phyloP scores from a whole-genome alignment of 129 eudicot species.

The Saussurea involucrata region DNA sequence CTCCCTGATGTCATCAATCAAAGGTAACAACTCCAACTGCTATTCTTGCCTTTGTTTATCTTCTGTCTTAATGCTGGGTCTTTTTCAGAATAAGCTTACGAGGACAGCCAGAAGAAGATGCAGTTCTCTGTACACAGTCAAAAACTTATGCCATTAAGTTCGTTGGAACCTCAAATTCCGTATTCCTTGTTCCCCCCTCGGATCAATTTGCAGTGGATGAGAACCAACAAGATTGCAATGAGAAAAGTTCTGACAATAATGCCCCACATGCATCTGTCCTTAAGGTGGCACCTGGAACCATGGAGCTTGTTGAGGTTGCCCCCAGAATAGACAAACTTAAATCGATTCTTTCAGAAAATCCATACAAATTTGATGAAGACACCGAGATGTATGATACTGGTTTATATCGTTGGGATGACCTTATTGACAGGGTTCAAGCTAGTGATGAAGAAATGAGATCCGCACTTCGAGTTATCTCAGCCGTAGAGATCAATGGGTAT shows the following conservation, averaged over 20 bases:
- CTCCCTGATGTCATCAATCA: slow-evolving; percentile 73
- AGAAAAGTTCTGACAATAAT: slow-evolving; percentile 13
- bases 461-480: slow-evolving; percentile 55
- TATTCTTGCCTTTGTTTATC: neutral
- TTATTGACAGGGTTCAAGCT: slow-evolving; percentile 74
- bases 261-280: slow-evolving; percentile 47
- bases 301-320: slow-evolving; percentile 91
- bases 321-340: slow-evolving; percentile 83
- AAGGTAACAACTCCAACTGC: slow-evolving; percentile 37
- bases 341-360: slow-evolving; percentile 59
- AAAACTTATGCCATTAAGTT: slow-evolving; percentile 84
- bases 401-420: slow-evolving; percentile 74
- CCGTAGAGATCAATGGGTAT: slow-evolving; percentile 76
- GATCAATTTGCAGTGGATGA: slow-evolving; percentile 28
- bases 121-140: slow-evolving; percentile 85
- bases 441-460: slow-evolving; percentile 72
- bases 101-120: slow-evolving; percentile 89
- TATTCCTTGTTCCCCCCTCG: slow-evolving; percentile 77
- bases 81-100: slow-evolving; percentile 62
- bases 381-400: slow-evolving; percentile 42
- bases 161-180: slow-evolving; percentile 94
- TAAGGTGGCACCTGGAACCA: slow-evolving; percentile 76
- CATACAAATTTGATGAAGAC: slow-evolving; percentile 50
- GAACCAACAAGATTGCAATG: slow-evolving; percentile 17
- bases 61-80: neutral